Base-by-base conservation (phyloP, 768 basidiomycete genomes). In the Tephrocybe sp. region DNA sequence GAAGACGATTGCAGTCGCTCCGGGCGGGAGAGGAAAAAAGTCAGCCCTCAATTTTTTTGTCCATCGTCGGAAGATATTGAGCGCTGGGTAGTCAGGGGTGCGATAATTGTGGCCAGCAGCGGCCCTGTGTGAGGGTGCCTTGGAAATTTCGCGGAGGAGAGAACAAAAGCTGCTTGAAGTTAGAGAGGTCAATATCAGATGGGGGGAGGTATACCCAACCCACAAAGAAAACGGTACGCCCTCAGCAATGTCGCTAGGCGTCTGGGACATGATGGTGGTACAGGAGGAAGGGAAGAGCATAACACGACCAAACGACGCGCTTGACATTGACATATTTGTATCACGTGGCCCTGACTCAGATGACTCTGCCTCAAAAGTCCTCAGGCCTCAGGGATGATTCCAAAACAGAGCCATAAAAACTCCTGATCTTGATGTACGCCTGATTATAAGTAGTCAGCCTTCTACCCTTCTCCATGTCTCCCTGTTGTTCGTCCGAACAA, bases 1-100 rank as follows among this genome's bases (percentile, higher is more conserved):
- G 59, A 95, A 85, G 25, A 91, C 67, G 4, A 77, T 76, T 12
- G 75, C 72, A 8, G 84, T 81, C 0, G 82, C 84, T 3, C 78
- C 75, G 0, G 63, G 62, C 0, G 81, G 79, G 18, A 86, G 65
- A 12, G 82, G 79, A 11, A 67, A 62, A 59, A 75, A 81, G 14
- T 64, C 57, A n/a, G 41, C 56, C 50, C 65, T 73, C 26, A 86
- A 66, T 11, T 65, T 61, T 2, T 60, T 55, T 17, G 76, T 61
- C 83, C 83, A 86, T 42, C 62, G 68, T 2, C 56, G 56, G 37
- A 80, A 73, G 18, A 76, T 63, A n/a, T 61, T 51, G 3, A 76
- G 59, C 12, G 76, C 73, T 23, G 77, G 74, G 39, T 70, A 70
- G 28, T 64, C 55, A 58, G 55, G 56, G 25, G 38, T 46, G 34